Evolutionary conservation across 108 stramenopile species (phyloP).

Genomic region (Skeletonema tropicum): DNA sequence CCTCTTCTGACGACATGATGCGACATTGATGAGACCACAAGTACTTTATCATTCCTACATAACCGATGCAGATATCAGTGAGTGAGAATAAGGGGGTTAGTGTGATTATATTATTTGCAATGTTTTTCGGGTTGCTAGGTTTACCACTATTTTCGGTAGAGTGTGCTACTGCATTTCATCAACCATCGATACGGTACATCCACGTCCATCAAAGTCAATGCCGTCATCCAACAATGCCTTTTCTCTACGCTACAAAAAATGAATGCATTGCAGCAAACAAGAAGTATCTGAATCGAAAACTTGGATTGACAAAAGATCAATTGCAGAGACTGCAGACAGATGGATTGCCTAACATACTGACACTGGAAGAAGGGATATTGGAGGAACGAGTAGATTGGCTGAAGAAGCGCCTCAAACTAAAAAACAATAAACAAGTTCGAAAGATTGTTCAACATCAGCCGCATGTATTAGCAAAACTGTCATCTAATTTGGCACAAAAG

Average conservation of each 20-base stretch:
- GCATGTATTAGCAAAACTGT: not conserved
- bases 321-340: not conserved
- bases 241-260: not conserved
- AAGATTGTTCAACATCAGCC: constrained; percentile 3
- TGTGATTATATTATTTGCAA: no score
- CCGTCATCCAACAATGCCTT: not conserved
- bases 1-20: no score
- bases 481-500: not conserved
- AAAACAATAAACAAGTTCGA: not conserved
- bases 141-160: no score
- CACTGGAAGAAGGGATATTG: not conserved
- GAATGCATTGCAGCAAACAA: not conserved
- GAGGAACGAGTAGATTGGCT: constrained; percentile 2
- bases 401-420: not conserved
- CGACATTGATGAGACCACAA: no score
- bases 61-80: no score
- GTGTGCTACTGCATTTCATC: not conserved
- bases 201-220: not conserved
- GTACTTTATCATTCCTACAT: no score
- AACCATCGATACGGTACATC: not conserved
- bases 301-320: not conserved
- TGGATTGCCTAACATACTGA: not conserved
- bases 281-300: not conserved
- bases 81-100: no score
- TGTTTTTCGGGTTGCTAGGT: no score